Conservation (phyloP, 805 yeast genomes). For the Saturnispora bothae region DNA sequence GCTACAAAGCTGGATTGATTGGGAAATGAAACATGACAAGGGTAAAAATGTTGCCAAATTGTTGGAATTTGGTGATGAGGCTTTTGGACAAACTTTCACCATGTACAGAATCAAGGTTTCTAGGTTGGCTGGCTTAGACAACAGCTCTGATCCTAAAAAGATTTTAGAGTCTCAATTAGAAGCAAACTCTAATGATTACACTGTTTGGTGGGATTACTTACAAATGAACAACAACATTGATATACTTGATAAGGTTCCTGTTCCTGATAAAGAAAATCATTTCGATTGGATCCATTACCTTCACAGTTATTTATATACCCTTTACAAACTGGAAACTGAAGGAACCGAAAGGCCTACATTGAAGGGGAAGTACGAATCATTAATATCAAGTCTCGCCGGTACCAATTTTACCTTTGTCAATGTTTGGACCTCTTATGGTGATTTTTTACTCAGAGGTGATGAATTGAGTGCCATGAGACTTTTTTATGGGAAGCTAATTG, state of each 20-base stretch:
- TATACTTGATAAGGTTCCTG: constrained; percentile 27
- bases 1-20: constrained; percentile 5
- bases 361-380: constrained; percentile 36
- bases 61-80: constrained; percentile 3
- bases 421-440: constrained; percentile 60
- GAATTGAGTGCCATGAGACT: constrained; percentile 48
- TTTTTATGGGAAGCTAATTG: constrained; percentile 63
- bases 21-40: constrained; percentile 2
- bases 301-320: constrained; percentile 35
- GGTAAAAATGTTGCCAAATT: background rate
- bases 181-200: constrained; percentile 49
- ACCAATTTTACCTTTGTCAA: constrained; percentile 54
- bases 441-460: constrained; percentile 62
- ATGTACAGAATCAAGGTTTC: background rate
- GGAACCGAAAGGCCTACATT: constrained; percentile 39
- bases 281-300: constrained; percentile 51
- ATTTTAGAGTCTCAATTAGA: background rate
- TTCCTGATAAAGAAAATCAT: constrained; percentile 11
- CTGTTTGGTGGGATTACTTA: constrained; percentile 75
- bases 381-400: constrained; percentile 40
- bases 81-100: background rate
- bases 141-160: background rate
- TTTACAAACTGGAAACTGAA: constrained; percentile 58
- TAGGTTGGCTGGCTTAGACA: background rate
- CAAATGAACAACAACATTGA: constrained; percentile 8